Conservation (phyloP, 2,329 filamentous ascomycete species). For the Fusarium sp. region DNA sequence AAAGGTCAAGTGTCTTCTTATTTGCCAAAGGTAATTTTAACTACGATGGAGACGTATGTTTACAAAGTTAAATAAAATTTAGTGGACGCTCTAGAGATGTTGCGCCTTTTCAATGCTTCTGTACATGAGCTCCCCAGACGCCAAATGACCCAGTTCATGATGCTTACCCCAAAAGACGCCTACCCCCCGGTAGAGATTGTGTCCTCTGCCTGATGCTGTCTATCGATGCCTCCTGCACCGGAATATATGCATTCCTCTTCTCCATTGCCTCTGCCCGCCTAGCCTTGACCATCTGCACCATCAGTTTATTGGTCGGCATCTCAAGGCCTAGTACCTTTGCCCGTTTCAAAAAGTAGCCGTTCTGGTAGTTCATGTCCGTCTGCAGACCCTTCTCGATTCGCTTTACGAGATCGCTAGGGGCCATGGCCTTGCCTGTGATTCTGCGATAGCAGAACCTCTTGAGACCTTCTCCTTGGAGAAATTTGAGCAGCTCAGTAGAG, state of each 20-base stretch:
- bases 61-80: background rate
- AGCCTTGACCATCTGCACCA: constrained; percentile 78
- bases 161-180: background rate
- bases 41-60: background rate
- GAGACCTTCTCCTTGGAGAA: constrained; percentile 69
- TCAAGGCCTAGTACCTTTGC: constrained; percentile 79
- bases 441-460: constrained; percentile 64
- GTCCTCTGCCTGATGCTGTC: constrained; percentile 27
- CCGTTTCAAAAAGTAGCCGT: constrained; percentile 84
- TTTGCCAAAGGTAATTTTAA: background rate
- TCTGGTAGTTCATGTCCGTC: constrained; percentile 86
- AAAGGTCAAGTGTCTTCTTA: background rate
- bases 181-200: background rate
- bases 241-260: constrained; percentile 48
- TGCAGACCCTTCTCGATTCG: constrained; percentile 69
- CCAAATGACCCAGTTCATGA: constrained; percentile 4
- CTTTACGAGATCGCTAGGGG: constrained; percentile 72
- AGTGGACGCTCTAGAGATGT: background rate
- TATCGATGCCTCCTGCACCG: constrained; percentile 50
- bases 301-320: constrained; percentile 77
- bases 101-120: background rate
- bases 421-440: constrained; percentile 57
- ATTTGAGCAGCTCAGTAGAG: constrained; percentile 65
- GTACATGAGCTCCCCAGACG: constrained; percentile 4
- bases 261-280: constrained; percentile 60